Evolutionary conservation across 805 yeast genomes (phyloP).

Genomic region (Yarrowia bubula): DNA sequence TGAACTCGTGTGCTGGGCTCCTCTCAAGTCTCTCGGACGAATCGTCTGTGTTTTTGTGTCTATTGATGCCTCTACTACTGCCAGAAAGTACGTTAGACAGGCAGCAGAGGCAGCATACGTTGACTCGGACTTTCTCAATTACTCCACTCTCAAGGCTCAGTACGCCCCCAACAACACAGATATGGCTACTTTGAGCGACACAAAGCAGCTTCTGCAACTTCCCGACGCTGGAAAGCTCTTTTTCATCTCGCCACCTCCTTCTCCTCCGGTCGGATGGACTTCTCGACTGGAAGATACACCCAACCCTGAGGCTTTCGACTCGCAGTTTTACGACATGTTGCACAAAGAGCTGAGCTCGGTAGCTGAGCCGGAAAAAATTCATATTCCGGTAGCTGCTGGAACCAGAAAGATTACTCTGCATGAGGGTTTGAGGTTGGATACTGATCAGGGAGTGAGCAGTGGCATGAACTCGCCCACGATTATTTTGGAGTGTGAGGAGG

Average conservation of each 20-base stretch:
- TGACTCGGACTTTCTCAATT: constrained; percentile 5
- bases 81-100: constrained; percentile 28
- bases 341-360: not conserved
- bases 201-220: constrained; percentile 29
- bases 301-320: constrained; percentile 30
- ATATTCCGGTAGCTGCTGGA: not conserved
- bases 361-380: constrained; percentile 17
- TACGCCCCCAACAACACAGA: constrained; percentile 25
- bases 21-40: constrained; percentile 32
- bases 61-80: constrained; percentile 11
- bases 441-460: constrained; percentile 23
- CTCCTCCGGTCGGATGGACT: constrained; percentile 36
- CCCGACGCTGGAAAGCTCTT: constrained; percentile 35
- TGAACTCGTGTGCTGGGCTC: constrained; percentile 33
- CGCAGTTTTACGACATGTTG: constrained; percentile 27
- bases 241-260: constrained; percentile 36
- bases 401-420: constrained; percentile 17
- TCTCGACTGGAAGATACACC: constrained; percentile 33
- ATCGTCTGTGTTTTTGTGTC: constrained; percentile 33
- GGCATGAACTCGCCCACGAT: constrained; percentile 32
- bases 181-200: constrained; percentile 3
- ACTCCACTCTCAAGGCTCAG: constrained; percentile 24
- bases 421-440: constrained; percentile 26
- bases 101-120: constrained; percentile 2
- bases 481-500: constrained; percentile 32